Percentiles rank a stretch among this genome's conserved stretches.
Conservation (phyloP, 2,329 filamentous ascomycete genomes). For the Arthrobotrys sphaeroides region DNA sequence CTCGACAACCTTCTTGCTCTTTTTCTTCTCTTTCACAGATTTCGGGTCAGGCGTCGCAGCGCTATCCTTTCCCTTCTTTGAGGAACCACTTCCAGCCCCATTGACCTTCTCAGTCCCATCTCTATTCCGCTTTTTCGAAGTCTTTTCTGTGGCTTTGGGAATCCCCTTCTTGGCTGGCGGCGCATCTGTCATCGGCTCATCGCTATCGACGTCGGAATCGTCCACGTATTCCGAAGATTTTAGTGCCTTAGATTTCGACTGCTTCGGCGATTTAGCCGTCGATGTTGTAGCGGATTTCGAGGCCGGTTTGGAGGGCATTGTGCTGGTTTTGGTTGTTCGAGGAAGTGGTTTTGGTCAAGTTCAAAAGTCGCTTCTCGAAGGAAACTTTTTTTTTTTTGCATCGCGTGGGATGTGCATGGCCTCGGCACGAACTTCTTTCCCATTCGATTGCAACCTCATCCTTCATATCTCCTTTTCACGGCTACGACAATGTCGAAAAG, state of each 20-base stretch:
- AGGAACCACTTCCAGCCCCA: constrained; percentile 8
- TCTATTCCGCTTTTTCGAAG: constrained; percentile 49
- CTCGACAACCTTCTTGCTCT: constrained; percentile 33
- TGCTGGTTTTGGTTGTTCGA: not conserved
- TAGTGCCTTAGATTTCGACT: constrained; percentile 14
- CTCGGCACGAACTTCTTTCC: constrained; percentile 28
- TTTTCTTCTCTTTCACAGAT: constrained; percentile 21
- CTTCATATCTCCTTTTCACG: not conserved
- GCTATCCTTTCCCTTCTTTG: constrained; percentile 7
- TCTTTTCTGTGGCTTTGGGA: constrained; percentile 35
- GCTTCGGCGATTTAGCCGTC: constrained; percentile 24
- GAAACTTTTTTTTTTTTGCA: constrained; percentile 32
- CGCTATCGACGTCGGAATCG: constrained; percentile 37
- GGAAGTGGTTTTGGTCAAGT: constrained; percentile 1
- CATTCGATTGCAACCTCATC: not conserved
- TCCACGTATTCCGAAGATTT: constrained; percentile 48
- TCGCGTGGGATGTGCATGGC: constrained; percentile 37
- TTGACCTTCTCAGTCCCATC: constrained; percentile 50
- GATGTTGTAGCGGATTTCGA: constrained; percentile 5
- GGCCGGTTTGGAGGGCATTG: constrained; percentile 45
- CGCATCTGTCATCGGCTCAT: constrained; percentile 49
- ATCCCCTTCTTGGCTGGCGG: constrained; percentile 25
- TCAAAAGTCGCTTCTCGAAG: not conserved
- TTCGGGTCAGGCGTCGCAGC: constrained; percentile 6
- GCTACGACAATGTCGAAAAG: constrained; percentile 56